A percentile compares a stretch with the other conserved stretches of the same genome.
phyloP scores from a whole-genome alignment of 768 basidiomycete species.

The Lentinula sp. region DNA sequence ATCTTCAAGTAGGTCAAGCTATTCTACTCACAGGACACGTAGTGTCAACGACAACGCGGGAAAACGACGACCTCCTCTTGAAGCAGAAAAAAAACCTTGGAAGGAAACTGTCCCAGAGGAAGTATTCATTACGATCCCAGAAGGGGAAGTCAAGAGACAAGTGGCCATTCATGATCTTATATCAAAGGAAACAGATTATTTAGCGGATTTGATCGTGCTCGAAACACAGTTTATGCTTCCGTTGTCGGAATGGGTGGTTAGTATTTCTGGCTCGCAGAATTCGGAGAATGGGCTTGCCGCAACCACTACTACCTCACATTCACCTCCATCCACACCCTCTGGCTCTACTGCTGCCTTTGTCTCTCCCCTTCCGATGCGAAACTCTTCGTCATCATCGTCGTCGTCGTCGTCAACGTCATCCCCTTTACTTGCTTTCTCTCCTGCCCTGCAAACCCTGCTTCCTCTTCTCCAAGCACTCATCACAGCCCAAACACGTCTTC shows the following conservation, averaged over 20 bases:
- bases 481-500: conserved; percentile 61
- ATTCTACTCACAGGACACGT: background rate
- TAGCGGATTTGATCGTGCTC: conserved; percentile 79
- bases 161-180: conserved; percentile 61
- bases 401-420: conserved; percentile 19
- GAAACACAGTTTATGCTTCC: conserved; percentile 59
- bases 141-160: conserved; percentile 79
- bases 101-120: conserved; percentile 37
- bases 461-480: background rate
- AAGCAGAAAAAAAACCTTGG: conserved; percentile 22
- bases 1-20: background rate
- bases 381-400: conserved; percentile 60
- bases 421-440: background rate
- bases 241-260: conserved; percentile 16
- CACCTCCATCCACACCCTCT: background rate
- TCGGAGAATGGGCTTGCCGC: background rate
- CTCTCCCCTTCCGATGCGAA: background rate
- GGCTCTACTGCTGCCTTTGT: background rate
- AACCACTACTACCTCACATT: background rate
- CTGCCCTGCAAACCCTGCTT: background rate
- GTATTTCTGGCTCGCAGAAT: background rate
- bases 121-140: conserved; percentile 44
- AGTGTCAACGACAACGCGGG: background rate
- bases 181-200: conserved; percentile 81
- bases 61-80: background rate